Conservation (phyloP, 2,329 filamentous ascomycete genomes). For the Tolypocladium capitatum region DNA sequence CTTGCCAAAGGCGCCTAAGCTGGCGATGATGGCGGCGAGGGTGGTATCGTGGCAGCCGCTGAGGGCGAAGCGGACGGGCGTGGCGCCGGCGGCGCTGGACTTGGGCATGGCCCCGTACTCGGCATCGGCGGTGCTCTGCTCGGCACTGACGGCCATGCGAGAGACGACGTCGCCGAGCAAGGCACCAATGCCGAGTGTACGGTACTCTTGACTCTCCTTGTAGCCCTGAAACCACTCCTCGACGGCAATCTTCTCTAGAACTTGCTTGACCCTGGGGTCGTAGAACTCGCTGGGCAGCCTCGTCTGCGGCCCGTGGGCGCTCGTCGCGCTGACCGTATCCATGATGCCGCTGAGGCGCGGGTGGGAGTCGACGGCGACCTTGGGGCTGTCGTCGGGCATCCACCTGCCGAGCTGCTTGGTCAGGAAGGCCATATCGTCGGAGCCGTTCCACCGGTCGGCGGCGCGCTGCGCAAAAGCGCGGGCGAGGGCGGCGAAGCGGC, state of each 20-base stretch:
- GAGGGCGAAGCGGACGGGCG: conserved; percentile 57
- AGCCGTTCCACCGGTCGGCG: conserved; percentile 60
- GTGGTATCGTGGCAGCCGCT: conserved; percentile 92
- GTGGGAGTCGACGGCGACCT: conserved; percentile 69
- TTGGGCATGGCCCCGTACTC: conserved; percentile 31
- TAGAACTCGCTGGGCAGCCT: conserved; percentile 79
- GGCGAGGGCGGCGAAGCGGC: conserved; percentile 56
- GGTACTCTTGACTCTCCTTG: conserved; percentile 71
- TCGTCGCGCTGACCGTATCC: conserved; percentile 84
- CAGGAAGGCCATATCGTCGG: conserved; percentile 72
- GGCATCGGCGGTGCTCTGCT: conserved; percentile 40
- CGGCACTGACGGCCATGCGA: conserved; percentile 55
- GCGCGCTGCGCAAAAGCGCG: conserved; percentile 59
- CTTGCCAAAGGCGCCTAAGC: conserved; percentile 63
- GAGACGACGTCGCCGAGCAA: conserved; percentile 73
- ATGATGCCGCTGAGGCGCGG: conserved; percentile 81
- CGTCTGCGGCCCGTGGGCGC: conserved; percentile 64
- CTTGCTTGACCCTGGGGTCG: conserved; percentile 53
- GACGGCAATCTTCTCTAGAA: conserved; percentile 62
- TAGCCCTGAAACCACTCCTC: conserved; percentile 95
- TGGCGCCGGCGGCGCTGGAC: conserved; percentile 9
- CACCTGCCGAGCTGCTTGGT: conserved; percentile 66
- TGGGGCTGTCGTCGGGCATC: conserved; percentile 60
- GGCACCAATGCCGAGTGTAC: conserved; percentile 74
- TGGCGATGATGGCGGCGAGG: conserved; percentile 62